Conservation (phyloP, 2,329 filamentous ascomycete species). For the Penicillium aurantiogriseum region DNA sequence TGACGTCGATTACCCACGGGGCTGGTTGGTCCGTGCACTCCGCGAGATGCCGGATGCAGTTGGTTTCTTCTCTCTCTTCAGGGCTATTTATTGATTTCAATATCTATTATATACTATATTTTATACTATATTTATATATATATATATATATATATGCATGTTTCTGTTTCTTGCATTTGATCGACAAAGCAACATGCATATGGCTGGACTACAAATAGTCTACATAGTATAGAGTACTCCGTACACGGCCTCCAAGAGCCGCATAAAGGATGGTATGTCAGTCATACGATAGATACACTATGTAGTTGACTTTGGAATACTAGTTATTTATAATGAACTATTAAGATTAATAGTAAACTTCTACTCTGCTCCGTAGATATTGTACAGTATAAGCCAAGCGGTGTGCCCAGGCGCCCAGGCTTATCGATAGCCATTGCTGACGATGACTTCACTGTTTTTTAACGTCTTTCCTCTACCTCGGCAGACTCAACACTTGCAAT, state of each 20-base stretch:
- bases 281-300: background rate
- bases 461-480: background rate
- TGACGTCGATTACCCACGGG: conserved; percentile 23
- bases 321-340: background rate
- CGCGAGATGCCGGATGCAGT: conserved; percentile 22
- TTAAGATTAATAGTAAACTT: background rate
- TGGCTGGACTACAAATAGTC: background rate
- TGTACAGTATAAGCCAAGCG: background rate
- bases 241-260: background rate
- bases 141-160: background rate
- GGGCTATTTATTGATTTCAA: background rate
- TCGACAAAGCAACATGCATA: background rate
- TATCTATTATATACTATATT: background rate
- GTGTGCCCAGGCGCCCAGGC: background rate
- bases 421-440: conserved; percentile 5
- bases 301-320: background rate
- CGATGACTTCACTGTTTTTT: conserved; percentile 8
- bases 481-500: background rate
- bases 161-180: background rate
- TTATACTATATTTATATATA: too few species aligned
- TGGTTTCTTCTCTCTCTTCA: background rate
- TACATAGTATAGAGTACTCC: background rate
- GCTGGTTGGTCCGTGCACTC: conserved; percentile 15
- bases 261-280: background rate
- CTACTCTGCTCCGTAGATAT: background rate